These are phyloP conservation scores for Fragaria vesca DNA, from an alignment of 306 rosid species.

Conservation along the genomic window DNA sequence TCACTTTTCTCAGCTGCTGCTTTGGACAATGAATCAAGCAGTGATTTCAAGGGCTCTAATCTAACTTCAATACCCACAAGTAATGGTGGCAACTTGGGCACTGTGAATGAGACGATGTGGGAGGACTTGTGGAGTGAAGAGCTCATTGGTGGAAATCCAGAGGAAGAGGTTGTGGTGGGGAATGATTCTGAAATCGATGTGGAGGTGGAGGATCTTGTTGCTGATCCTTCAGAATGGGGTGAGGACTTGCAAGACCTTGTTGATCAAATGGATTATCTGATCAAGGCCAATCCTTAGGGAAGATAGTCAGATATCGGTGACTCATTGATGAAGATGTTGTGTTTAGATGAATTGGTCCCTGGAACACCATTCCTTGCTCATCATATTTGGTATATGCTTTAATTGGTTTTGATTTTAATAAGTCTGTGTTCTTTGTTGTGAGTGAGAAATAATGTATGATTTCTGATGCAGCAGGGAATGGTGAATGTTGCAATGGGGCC, in stretches of 20 bases:
- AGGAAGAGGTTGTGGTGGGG: constrained; percentile 47
- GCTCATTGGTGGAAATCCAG: constrained; percentile 44
- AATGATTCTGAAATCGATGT: constrained; percentile 50
- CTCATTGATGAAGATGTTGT: constrained; percentile 7
- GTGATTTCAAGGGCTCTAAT: constrained; percentile 33
- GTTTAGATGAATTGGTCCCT: constrained; percentile 25
- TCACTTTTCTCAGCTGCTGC: constrained; percentile 40
- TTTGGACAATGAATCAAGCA: constrained; percentile 50
- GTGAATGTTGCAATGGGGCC: constrained; percentile 47
- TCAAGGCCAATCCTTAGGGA: constrained; percentile 35
- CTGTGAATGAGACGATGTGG: constrained; percentile 46
- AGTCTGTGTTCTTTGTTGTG: neutral
- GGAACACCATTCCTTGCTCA: constrained; percentile 24
- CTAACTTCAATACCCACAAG: constrained; percentile 26
- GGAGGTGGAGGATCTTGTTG: constrained; percentile 52
- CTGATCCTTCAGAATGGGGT: constrained; percentile 50
- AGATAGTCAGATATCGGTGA: neutral
- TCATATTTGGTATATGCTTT: constrained; percentile 20
- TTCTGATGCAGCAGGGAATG: constrained; percentile 49
- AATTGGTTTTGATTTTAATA: constrained; percentile 1
- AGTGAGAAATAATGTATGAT: constrained; percentile 35
- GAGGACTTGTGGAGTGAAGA: constrained; percentile 63
- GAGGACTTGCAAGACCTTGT: constrained; percentile 65
- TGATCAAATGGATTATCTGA: constrained; percentile 69
- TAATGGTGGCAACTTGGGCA: constrained; percentile 29